Evolutionary conservation across 805 yeast species (phyloP).

Genomic region (Priceomyces castillae): DNA sequence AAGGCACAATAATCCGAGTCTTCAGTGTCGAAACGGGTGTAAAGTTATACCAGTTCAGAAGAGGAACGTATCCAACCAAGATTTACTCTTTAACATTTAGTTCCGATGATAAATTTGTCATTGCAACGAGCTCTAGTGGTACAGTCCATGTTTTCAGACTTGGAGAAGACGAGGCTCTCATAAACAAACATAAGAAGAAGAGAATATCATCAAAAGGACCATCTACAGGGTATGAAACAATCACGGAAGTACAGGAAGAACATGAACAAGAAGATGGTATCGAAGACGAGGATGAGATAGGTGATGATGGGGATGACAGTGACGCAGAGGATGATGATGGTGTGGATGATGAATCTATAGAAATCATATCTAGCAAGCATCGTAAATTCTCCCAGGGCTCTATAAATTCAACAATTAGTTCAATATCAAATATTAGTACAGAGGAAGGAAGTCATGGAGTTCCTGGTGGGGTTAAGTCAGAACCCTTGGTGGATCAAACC

Average conservation of each 20-base stretch:
- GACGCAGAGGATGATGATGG: slow-evolving; percentile 18
- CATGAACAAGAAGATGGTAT: slow-evolving; percentile 18
- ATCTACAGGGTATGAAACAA: slow-evolving; percentile 21
- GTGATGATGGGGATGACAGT: slow-evolving; percentile 15
- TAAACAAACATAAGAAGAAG: slow-evolving; percentile 33
- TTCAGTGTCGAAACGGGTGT: slow-evolving; percentile 66
- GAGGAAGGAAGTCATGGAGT: slow-evolving; percentile 17
- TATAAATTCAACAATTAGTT: slow-evolving; percentile 31
- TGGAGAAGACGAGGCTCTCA: slow-evolving; percentile 48
- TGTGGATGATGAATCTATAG: slow-evolving; percentile 21
- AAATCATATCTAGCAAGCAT: slow-evolving; percentile 26
- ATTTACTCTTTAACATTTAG: slow-evolving; percentile 78
- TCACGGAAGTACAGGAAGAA: slow-evolving; percentile 20
- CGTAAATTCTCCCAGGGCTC: slow-evolving; percentile 41
- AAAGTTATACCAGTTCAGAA: slow-evolving; percentile 67
- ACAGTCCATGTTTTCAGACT: slow-evolving; percentile 90
- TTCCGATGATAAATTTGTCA: slow-evolving; percentile 61
- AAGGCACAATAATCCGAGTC: slow-evolving; percentile 87
- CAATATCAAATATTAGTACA: slow-evolving; percentile 22
- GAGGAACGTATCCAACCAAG: slow-evolving; percentile 83
- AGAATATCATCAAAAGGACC: slow-evolving; percentile 13
- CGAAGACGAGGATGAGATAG: slow-evolving; percentile 23
- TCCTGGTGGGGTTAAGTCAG: slow-evolving; percentile 29
- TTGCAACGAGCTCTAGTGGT: slow-evolving; percentile 86
- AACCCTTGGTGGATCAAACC: slow-evolving; percentile 69